Percentiles rank a stretch among this genome's conserved stretches.
Conservation (phyloP, 805 yeast genomes). For the Phaffomyces opuntiae region DNA sequence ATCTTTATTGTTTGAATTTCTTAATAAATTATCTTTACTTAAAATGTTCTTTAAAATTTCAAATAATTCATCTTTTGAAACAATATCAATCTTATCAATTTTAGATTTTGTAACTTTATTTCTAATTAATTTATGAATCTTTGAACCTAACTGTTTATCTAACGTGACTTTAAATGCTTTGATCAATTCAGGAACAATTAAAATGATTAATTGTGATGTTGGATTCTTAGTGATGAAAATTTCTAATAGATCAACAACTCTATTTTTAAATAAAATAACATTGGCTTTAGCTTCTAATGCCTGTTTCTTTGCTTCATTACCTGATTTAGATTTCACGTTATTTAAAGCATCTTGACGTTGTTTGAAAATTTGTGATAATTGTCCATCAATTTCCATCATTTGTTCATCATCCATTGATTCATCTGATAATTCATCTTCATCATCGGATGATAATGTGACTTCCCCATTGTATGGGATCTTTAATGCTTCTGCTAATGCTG, state of each 20-base stretch:
- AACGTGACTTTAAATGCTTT: slow-evolving; percentile 57
- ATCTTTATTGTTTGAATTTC: slow-evolving; percentile 29
- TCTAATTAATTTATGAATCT: slow-evolving; percentile 68
- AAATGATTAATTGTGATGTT: slow-evolving; percentile 30
- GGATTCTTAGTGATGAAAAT: slow-evolving; percentile 37
- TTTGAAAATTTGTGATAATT: slow-evolving; percentile 74
- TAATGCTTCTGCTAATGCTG: slow-evolving; percentile 63
- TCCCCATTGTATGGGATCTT: slow-evolving; percentile 50
- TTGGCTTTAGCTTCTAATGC: slow-evolving; percentile 74
- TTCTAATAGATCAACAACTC: slow-evolving; percentile 74
- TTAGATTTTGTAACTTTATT: slow-evolving; percentile 47
- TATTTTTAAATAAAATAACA: slow-evolving; percentile 69
- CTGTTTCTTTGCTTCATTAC: slow-evolving; percentile 64
- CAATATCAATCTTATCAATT: slow-evolving; percentile 17
- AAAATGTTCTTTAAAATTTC: slow-evolving; percentile 36
- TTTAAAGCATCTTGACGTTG: slow-evolving; percentile 68
- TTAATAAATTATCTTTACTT: slow-evolving; percentile 24
- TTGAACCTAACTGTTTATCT: slow-evolving; percentile 64
- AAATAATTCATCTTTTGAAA: slow-evolving; percentile 19
- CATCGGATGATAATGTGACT: slow-evolving; percentile 34
- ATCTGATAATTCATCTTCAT: slow-evolving; percentile 51
- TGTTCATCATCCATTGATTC: slow-evolving; percentile 94
- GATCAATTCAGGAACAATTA: slow-evolving; percentile 49
- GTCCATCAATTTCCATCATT: slow-evolving; percentile 90
- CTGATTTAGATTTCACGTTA: slow-evolving; percentile 41